Evolutionary conservation across 2,329 filamentous ascomycete genomes (phyloP), one percentile per base, ranked within the genome.

Genomic region (Xylariaceae sp.): DNA sequence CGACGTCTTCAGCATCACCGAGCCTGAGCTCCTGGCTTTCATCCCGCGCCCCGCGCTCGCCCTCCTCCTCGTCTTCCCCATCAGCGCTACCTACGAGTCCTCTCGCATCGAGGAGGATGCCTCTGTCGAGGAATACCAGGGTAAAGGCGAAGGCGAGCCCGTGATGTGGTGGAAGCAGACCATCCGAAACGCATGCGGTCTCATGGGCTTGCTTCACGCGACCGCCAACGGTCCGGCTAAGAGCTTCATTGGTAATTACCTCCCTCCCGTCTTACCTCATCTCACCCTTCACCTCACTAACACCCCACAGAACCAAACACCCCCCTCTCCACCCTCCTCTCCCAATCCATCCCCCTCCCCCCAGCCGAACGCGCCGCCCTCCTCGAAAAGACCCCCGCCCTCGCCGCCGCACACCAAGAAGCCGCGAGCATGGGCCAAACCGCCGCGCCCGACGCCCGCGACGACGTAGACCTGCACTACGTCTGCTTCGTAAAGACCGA

Each of bases 131-230:
- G 83, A 86, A 45, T 96, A 96, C 77, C 72, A 73, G 0, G 88
- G 88, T 49, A 80, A 78, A 15, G 92, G 92, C 1, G 75, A 81
- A 0, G 71, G 69, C 0, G 90, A 97, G 71, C 87, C 90, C 4
- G 90, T 97, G 0, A 70, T 96, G 6, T 99, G 93, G 94, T 97
- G 92, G 81, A 89, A 85, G 67, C 93, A 97, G 77, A 97, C 92
- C 0, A 97, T 97, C 68, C 84, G 89, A 62, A 96, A 97, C 72
- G 91, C 93, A 0, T 97, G 93, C 73, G 93, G 93, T 0, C 77
- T 96, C 50, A 96, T 97, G 78, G 94, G 89, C 0, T 75, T 97
- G 34, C 73, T 97, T 51, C 94, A 97, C 72, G 89, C 88, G 15
- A 84, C 90, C 0, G 81, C 82, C 51, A 99, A 97, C 73, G 92